Conservation (phyloP, 2,329 filamentous ascomycete genomes). For the Elsinoe necatrix region DNA sequence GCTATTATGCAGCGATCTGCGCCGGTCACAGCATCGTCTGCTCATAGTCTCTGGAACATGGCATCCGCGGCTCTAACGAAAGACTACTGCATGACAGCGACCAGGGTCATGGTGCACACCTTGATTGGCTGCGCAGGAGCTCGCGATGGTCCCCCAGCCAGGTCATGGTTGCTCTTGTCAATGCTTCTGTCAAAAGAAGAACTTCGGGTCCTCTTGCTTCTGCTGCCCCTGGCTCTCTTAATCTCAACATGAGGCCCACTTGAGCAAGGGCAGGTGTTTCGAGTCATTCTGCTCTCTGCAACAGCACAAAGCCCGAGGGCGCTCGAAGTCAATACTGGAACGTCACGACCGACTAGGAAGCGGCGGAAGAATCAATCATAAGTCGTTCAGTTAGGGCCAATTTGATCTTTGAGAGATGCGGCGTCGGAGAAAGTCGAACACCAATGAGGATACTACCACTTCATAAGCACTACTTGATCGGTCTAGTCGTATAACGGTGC, state of each 20-base stretch:
- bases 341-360: too few species aligned
- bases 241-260: background rate
- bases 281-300: too few species aligned
- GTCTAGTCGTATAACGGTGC: too few species aligned
- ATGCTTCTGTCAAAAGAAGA: conserved; percentile 10
- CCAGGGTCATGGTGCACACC: background rate
- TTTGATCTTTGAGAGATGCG: too few species aligned
- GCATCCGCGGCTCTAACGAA: conserved; percentile 6
- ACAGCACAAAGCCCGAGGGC: too few species aligned
- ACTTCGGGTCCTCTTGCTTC: conserved; percentile 2
- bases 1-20: background rate
- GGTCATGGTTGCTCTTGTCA: background rate
- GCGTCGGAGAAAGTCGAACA: too few species aligned
- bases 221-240: background rate
- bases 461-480: too few species aligned
- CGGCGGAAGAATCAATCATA: too few species aligned
- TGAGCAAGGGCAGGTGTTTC: too few species aligned
- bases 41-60: background rate
- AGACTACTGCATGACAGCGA: conserved; percentile 10
- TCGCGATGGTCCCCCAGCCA: background rate
- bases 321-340: too few species aligned
- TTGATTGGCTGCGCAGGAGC: background rate
- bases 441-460: too few species aligned
- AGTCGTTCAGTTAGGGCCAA: too few species aligned
- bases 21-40: conserved; percentile 3